Conservation (phyloP, 495 filamentous ascomycete species). For the Staphylotrichum longicolle region DNA sequence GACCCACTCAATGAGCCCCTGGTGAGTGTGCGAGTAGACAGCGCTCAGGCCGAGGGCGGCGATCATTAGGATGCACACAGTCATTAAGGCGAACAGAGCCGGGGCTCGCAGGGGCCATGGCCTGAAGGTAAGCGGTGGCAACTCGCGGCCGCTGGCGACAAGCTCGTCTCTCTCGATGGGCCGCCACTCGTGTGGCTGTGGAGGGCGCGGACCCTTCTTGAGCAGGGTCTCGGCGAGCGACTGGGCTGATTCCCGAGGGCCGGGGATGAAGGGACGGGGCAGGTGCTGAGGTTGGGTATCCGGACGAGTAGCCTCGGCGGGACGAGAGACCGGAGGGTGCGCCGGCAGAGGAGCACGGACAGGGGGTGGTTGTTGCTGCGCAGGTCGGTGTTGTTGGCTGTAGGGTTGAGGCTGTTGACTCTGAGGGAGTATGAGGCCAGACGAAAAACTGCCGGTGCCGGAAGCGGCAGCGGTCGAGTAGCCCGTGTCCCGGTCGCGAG, state of each 20-base stretch:
- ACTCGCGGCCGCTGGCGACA: constrained; percentile 17
- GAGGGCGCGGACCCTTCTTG: constrained; percentile 24
- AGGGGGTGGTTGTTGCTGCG: constrained; percentile 8
- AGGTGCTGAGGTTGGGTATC: constrained; percentile 7
- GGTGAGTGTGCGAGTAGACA: constrained; percentile 61
- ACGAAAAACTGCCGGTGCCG: constrained; percentile 26
- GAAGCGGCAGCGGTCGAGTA: constrained; percentile 34
- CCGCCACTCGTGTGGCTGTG: constrained; percentile 34
- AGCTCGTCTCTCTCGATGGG: constrained; percentile 26
- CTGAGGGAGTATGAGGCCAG: constrained; percentile 6
- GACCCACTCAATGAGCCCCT: constrained; percentile 64
- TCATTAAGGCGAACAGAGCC: constrained; percentile 56
- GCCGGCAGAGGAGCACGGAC: neutral
- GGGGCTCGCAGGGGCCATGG: constrained; percentile 64
- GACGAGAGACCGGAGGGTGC: neutral
- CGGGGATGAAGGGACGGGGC: constrained; percentile 12
- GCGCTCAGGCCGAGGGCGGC: constrained; percentile 69
- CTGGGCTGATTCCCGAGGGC: constrained; percentile 30
- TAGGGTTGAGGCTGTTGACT: constrained; percentile 13
- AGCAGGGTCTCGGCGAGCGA: constrained; percentile 33
- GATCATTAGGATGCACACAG: constrained; percentile 68
- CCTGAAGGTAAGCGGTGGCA: constrained; percentile 59
- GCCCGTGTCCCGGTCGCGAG: constrained; percentile 33
- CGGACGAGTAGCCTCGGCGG: neutral
- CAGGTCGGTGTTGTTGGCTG: constrained; percentile 3